Base-by-base conservation (phyloP, 495 filamentous ascomycete genomes). In the Aspergillus mulundensis region DNA sequence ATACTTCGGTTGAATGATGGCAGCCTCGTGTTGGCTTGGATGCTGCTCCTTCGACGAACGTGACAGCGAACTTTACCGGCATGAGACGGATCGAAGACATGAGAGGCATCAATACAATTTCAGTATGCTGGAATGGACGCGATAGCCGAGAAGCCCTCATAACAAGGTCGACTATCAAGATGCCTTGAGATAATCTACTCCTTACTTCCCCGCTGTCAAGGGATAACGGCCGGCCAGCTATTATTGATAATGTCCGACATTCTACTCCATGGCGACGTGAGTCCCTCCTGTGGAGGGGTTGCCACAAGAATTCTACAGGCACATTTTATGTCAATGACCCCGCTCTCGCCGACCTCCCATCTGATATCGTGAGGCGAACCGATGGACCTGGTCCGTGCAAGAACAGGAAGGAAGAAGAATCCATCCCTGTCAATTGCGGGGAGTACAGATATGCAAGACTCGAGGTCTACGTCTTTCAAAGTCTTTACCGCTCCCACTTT, bases 1-100 rank as follows among this genome's bases (percentile, higher is more conserved):
- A 53, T 55, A 38, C 15, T 21, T 50, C 43, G 40, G 34, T 23
- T 53, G 24, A 24, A 57, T 64, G 56, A 57, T 56, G 55, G 30
- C 58, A 48, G 43, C 38, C 30, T 53, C 41, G 50, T 53, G 50
- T 58, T 18, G n/a, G 43, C 55, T 46, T 28, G 55, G 47, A 52
- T 48, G 10, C 10, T 20, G 14, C 34, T 44, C 28, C 36, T 43
- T 18, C 8, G 14, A 36, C 1, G 16, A 58, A 53, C 49, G 46
- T 50, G 54, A 57, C 18, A 21, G 24, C 7, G 24, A 50, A 39
- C 52, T 28, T 38, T 47, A 1, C 38, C 14, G 4, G 19, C 16
- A 24, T 32, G 55, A 30, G 30, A 34, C 15, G 25, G 46, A 51
- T 50, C 43, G 10, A 32, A 47, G 39, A 41, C 12, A 50, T 16